Percentiles rank a stretch among this genome's conserved stretches.
These are phyloP conservation scores for Bocquillonia castaneifolia DNA, from an alignment of 441 rosid species.

Conservation along the genomic window DNA sequence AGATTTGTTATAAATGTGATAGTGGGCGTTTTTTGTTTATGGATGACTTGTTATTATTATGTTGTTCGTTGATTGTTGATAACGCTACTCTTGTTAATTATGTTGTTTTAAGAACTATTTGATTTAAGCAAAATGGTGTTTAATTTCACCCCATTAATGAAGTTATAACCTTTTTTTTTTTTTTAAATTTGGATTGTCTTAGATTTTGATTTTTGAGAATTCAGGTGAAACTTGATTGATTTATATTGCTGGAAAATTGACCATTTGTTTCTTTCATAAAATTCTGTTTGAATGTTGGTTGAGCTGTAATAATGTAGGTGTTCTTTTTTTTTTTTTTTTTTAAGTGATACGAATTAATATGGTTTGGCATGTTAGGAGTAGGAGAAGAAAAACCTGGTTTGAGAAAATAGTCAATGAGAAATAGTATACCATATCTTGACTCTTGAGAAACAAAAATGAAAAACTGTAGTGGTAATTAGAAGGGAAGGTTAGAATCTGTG, in stretches of 20 bases:
- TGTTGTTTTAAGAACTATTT: background rate
- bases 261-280: background rate
- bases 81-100: background rate
- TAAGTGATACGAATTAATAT: background rate
- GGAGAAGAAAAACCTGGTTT: background rate
- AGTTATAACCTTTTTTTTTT: background rate
- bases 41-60: background rate
- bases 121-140: background rate
- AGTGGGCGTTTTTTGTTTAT: background rate
- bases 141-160: background rate
- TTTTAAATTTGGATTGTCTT: background rate
- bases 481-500: background rate
- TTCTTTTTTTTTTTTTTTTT: background rate
- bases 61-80: background rate
- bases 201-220: background rate
- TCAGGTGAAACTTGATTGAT: background rate
- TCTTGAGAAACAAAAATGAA: background rate
- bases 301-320: background rate
- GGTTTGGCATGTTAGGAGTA: background rate
- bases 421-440: background rate
- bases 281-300: background rate
- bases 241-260: background rate
- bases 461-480: background rate
- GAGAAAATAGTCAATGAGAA: background rate
- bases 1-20: background rate